phyloP scores from a whole-genome alignment of 2,329 filamentous ascomycete species.

The Microcera coccophila region DNA sequence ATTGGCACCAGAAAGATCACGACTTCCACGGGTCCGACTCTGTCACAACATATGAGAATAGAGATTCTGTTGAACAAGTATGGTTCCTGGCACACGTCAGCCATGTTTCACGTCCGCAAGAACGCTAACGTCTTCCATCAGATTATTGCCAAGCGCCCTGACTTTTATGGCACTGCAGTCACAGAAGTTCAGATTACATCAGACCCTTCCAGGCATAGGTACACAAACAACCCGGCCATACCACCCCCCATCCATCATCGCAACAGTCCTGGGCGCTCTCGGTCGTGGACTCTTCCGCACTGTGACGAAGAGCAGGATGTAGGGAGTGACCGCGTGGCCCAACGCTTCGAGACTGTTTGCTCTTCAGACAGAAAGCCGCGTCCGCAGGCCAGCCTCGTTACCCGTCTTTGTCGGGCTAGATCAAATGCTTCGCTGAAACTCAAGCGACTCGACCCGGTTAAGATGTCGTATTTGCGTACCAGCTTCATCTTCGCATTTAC shows the following conservation, averaged over 20 bases:
- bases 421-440: constrained; percentile 32
- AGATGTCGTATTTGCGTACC: constrained; percentile 56
- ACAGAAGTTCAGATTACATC: constrained; percentile 48
- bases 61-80: neutral
- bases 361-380: constrained; percentile 22
- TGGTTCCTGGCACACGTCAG: neutral
- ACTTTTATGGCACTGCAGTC: constrained; percentile 45
- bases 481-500: constrained; percentile 59
- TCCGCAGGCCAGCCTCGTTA: constrained; percentile 13
- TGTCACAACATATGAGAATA: constrained; percentile 16
- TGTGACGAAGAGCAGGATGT: constrained; percentile 13
- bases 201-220: constrained; percentile 17
- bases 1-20: constrained; percentile 17
- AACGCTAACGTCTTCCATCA: constrained; percentile 18
- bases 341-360: constrained; percentile 30
- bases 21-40: constrained; percentile 8
- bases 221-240: constrained; percentile 3
- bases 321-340: constrained; percentile 10
- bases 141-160: constrained; percentile 26
- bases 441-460: constrained; percentile 48
- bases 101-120: neutral
- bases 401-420: constrained; percentile 22
- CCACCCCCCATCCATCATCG: constrained; percentile 15
- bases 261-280: constrained; percentile 15
- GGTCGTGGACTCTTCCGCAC: constrained; percentile 23